Evolutionary conservation across 306 rosid species (phyloP), one percentile per base, ranked within the genome.

Genomic region (Prinsepia uniflora): DNA sequence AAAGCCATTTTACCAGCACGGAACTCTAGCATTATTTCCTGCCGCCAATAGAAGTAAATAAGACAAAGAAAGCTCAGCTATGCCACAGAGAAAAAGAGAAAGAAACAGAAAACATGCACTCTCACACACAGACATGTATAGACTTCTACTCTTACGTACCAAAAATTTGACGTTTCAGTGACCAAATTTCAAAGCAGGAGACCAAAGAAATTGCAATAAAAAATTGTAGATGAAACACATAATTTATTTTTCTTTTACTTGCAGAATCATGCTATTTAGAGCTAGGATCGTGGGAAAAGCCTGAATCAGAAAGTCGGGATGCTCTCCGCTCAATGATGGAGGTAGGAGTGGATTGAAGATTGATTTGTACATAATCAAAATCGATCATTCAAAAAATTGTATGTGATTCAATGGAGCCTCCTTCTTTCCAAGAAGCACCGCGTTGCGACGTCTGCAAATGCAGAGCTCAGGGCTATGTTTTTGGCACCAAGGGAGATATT

Each of bases 381-480:
- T 43, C n/a, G 65, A 42, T 70, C 49, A 50, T 34, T 13, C 59
- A 14, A 2, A 17, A 22, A 57, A 11, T 12, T 52, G 8, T 43
- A 15, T 7, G 24, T 41, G 80, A 63, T 12, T 8, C n/a, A 70
- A 79, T 67, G 85, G 97, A 87, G 79, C 84, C 95, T 72, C 99
- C 99, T 77, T 67, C 86, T 58, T 95, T 91, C 71, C 96, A 91
- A 79, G 99, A 87, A 86, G 80, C 96, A 71, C 90, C 88, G 12
- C 89, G 96, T 76, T 95, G 99, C 55, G 97, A 89, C 53, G 96
- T 91, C 80, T 95, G 97, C 90, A 89, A 78, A 86, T 89, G 99
- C 90, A 83, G 93, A 68, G 75, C 87, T 61, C 83, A 88, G 43
- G 92, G 90, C 46, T 30, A 72, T 18, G 64, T 87, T 71, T 91